Evolutionary conservation across 768 basidiomycete species (phyloP).

Genomic region (Boletus pseudo-olivaceus): DNA sequence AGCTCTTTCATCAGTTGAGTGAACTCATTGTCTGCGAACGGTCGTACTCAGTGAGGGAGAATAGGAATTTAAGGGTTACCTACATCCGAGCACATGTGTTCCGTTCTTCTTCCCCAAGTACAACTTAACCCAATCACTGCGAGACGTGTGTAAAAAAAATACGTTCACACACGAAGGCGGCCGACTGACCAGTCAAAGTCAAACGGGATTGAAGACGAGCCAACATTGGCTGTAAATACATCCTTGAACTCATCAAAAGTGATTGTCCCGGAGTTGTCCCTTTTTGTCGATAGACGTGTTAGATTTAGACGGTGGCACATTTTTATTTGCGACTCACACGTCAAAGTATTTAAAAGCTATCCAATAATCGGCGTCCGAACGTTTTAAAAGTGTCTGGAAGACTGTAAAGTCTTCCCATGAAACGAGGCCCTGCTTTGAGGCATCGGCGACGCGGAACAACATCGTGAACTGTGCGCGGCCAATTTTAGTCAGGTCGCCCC

Average conservation of each 20-base stretch:
- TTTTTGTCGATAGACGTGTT: slow-evolving; percentile 29
- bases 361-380: slow-evolving; percentile 95
- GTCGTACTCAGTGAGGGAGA: slow-evolving; percentile 5
- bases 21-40: slow-evolving; percentile 80
- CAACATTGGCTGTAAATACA: slow-evolving; percentile 80
- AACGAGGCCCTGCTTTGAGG: slow-evolving; percentile 67
- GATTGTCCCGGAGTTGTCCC: slow-evolving; percentile 89
- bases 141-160: slow-evolving; percentile 4
- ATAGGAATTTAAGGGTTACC: slow-evolving; percentile 27
- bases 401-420: slow-evolving; percentile 96
- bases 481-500: slow-evolving; percentile 80
- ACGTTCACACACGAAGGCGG: not conserved
- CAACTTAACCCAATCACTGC: slow-evolving; percentile 91
- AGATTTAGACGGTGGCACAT: not conserved
- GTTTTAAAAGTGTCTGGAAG: slow-evolving; percentile 90
- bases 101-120: slow-evolving; percentile 94
- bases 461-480: slow-evolving; percentile 85
- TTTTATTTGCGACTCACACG: slow-evolving; percentile 55
- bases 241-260: slow-evolving; percentile 93
- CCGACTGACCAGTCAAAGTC: slow-evolving; percentile 80
- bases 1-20: slow-evolving; percentile 98
- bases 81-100: slow-evolving; percentile 87
- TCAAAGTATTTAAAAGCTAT: slow-evolving; percentile 97
- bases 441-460: slow-evolving; percentile 86
- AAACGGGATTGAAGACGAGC: slow-evolving; percentile 82